Conservation (phyloP, 306 rosid genomes). For the Ziziphus jujuba region DNA sequence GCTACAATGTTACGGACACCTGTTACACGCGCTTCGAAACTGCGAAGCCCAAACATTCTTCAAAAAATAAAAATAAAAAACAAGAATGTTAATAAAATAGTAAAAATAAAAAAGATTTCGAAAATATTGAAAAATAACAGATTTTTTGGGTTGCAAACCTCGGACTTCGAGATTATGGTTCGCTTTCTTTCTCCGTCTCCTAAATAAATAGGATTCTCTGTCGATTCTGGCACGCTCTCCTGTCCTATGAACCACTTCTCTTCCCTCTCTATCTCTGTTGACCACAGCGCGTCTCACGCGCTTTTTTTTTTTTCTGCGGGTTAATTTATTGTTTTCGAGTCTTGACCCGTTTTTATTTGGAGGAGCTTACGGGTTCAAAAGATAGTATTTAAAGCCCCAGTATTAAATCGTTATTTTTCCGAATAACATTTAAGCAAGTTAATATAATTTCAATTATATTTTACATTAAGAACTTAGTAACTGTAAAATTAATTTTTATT, state of each 20-base stretch:
- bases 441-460: too few relatives aligned
- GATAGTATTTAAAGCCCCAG: too few relatives aligned
- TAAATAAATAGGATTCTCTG: slow-evolving; percentile 28
- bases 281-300: neutral
- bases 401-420: too few relatives aligned
- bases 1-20: slow-evolving; percentile 9
- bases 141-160: slow-evolving; percentile 21
- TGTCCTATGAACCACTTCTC: neutral
- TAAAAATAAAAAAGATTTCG: neutral
- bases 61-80: neutral
- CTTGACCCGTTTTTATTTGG: too few relatives aligned
- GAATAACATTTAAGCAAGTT: too few relatives aligned
- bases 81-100: neutral
- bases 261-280: neutral
- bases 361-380: too few relatives aligned
- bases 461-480: too few relatives aligned
- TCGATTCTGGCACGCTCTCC: slow-evolving; percentile 33
- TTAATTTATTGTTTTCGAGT: too few relatives aligned
- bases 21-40: slow-evolving; percentile 28
- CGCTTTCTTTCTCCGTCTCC: neutral
- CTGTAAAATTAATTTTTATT: too few relatives aligned
- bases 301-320: too few relatives aligned
- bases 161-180: slow-evolving; percentile 40
- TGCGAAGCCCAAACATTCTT: slow-evolving; percentile 23
- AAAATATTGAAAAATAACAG: slow-evolving; percentile 3